Evolutionary conservation across 2,329 filamentous ascomycete species (phyloP).

Genomic region (Fusarium algeriense): DNA sequence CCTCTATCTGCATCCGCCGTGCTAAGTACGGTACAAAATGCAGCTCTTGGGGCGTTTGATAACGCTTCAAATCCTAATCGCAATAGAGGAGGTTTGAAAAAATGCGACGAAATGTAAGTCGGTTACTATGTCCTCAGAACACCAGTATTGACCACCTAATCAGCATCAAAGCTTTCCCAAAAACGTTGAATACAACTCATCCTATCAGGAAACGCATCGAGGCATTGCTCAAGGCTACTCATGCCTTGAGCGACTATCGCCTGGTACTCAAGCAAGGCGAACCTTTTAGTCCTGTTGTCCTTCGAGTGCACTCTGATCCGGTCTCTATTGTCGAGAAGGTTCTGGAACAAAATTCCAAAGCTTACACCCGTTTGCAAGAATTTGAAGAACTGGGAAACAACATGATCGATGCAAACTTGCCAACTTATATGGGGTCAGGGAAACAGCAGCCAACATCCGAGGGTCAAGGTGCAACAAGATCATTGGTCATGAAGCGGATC

Average conservation of each 20-base stretch:
- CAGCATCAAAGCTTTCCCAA: conserved; percentile 74
- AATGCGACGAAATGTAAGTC: conserved; percentile 78
- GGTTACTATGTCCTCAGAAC: too few relatives aligned
- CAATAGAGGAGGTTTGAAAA: conserved; percentile 80
- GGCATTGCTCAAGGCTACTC: conserved; percentile 77
- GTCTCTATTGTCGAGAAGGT: conserved; percentile 79
- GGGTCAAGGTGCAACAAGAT: conserved; percentile 48
- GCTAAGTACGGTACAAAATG: conserved; percentile 70
- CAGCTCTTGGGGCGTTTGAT: conserved; percentile 79
- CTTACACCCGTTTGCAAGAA: conserved; percentile 81
- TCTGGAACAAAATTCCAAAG: conserved; percentile 79
- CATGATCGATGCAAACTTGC: conserved; percentile 71
- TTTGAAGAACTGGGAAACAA: conserved; percentile 76
- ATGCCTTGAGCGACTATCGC: conserved; percentile 80
- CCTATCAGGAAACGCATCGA: conserved; percentile 67
- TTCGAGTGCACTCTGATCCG: conserved; percentile 82
- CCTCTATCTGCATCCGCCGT: conserved; percentile 65
- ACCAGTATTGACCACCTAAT: conserved; percentile 37
- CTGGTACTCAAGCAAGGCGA: conserved; percentile 83
- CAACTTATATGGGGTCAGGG: conserved; percentile 25
- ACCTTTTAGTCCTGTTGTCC: conserved; percentile 81
- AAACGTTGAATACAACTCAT: conserved; percentile 65
- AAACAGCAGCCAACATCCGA: conserved; percentile 31
- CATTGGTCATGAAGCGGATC: conserved; percentile 72
- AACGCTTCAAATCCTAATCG: conserved; percentile 86